Base-by-base conservation (phyloP, 2,329 filamentous ascomycete genomes). In the Aspergillus floridensis region DNA sequence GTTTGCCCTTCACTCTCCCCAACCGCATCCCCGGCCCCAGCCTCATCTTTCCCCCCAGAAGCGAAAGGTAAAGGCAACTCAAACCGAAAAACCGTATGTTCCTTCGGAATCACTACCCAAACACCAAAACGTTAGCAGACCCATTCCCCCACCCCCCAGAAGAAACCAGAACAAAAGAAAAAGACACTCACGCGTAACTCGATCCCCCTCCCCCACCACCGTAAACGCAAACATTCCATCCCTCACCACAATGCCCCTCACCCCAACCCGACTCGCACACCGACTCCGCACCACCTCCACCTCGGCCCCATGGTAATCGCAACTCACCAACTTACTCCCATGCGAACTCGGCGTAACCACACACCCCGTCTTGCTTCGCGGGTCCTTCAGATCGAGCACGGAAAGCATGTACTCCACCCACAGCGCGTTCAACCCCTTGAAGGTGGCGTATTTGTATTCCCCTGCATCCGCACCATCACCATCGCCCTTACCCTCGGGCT, bases 341-440 rank as follows among this genome's bases (percentile, higher is more conserved):
- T 77, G 75, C 47, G 69, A 69, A 41, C 70, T 62, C 4, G 89
- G 89, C 5, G 88, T 90, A 2, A 88, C 83, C 38, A 64, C 49
- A 62, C 59, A 62, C 59, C 59, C 65, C 5, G 46, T 46, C 5
- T 53, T 55, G 2, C 38, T 19, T 22, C 65, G 72, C 61, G 44
- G 26, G 26, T 29, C 29, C 8, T 85, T 83, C 57, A 85, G 71
- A 5, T 88, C 89, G 1, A 98, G 77, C 0, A 97, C 80, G 66
- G 97, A 93, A 56, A 87, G 85, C 70, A 95, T 89, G 75, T 99
- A 99, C 3, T 85, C 87, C 41, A 87, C 76, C 95, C 95, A 99
- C 63, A 99, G 80, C 16, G 76, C 75, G 72, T 96, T 86, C 65
- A 99, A 77, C 0, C 89, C 89, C 66, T 87, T 84, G 73, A 95